Base-by-base conservation (phyloP, 805 yeast species). In the Ascoidea tarda region DNA sequence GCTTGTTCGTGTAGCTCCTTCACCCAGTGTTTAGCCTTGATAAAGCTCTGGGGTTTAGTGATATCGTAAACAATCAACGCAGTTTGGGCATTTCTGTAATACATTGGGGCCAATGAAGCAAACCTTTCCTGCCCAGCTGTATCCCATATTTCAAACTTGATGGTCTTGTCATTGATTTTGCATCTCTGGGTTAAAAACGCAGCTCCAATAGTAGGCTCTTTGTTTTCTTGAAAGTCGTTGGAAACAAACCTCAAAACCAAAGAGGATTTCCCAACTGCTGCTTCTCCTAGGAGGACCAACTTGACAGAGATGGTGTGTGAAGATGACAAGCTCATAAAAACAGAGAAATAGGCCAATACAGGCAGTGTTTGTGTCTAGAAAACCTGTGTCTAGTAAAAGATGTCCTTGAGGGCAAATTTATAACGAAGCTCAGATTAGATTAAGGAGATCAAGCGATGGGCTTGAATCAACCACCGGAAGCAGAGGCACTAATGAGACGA, bases 121-220 rank as follows among this genome's bases (percentile, higher is more conserved):
- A 84, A 85, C 53, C 95, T 68, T 60, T 85, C 93, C 64, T 85
- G 93, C 5, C 95, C 93, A 0, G 91, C 90, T 1, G 91, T 84
- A 62, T 85, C 95, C 95, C 93, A 85, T 51, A 85, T 83, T 62
- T 85, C 93, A 58, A 83, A 77, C 63, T 84, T 83, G 47, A 84
- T 76, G 1, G 80, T 78, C 14, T 78, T 75, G 38, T 63, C 59
- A 44, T 44, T 44, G 10, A 52, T 49, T 21, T 38, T 46, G n/a
- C 49, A 50, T 1, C 50, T 72, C 62, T 82, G 89, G 1, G 91
- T 83, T 51, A 83, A 70, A 64, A 84, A 85, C 1, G 93, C 95
- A 1, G 95, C 95, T 1, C 95, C 93, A 52, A 85, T 85, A 1
- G 95, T 85, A 31, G 90, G 84, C 65, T 84, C 89, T 57, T 85